phyloP scores from a whole-genome alignment of 352 stramenopile genomes.

The Bremia lactucae region DNA sequence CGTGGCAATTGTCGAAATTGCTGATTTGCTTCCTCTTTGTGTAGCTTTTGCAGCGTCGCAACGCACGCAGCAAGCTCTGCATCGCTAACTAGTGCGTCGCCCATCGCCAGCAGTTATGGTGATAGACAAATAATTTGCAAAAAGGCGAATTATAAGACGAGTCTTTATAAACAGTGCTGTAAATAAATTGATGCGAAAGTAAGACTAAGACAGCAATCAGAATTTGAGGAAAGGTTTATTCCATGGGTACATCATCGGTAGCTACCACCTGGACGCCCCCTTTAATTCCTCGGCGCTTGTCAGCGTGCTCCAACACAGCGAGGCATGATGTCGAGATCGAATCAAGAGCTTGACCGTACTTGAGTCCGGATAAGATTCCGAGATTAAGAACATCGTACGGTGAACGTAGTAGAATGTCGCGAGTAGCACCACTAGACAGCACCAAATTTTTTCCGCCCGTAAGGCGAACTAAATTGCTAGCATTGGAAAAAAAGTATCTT shows the following conservation, averaged over 20 bases:
- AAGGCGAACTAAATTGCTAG: slow-evolving; percentile 61
- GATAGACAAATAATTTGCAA: not conserved
- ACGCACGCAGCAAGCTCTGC: slow-evolving; percentile 48
- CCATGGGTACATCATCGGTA: slow-evolving; percentile 37
- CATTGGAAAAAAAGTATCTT: slow-evolving; percentile 83
- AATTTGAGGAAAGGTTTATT: slow-evolving; percentile 16
- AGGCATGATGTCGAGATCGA: slow-evolving; percentile 45
- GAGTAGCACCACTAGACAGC: slow-evolving; percentile 57
- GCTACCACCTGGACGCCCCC: slow-evolving; percentile 33
- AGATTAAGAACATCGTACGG: slow-evolving; percentile 79
- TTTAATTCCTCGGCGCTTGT: slow-evolving; percentile 37
- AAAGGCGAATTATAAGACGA: too few species aligned
- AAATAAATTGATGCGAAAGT: slow-evolving; percentile 9
- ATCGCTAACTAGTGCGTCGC: slow-evolving; percentile 23
- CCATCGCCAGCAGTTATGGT: slow-evolving; percentile 20
- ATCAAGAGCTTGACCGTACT: slow-evolving; percentile 57
- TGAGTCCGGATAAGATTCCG: slow-evolving; percentile 57
- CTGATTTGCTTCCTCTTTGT: slow-evolving; percentile 29
- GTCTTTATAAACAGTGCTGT: too few species aligned
- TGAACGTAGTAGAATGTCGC: slow-evolving; percentile 66
- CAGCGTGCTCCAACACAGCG: slow-evolving; percentile 49
- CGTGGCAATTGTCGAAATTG: slow-evolving; percentile 32
- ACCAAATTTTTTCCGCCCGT: slow-evolving; percentile 60
- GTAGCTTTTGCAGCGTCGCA: slow-evolving; percentile 41
- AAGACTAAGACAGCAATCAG: slow-evolving; percentile 1